These are phyloP conservation scores for Backusella mclennaniae DNA, from an alignment of 192 early-diverging fungal genomes.

Conservation along the genomic window DNA sequence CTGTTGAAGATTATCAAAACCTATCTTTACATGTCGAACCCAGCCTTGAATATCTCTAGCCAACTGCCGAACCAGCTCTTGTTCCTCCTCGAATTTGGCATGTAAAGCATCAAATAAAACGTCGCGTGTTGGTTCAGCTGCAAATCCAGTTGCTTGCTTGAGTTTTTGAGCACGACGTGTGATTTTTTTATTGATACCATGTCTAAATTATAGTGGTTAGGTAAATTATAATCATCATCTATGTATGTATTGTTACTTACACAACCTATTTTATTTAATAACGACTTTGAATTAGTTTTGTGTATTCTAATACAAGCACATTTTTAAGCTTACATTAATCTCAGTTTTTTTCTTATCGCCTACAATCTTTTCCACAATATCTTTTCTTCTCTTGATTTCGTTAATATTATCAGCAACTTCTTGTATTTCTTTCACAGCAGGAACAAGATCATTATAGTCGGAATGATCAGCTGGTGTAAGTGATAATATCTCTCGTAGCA, in stretches of 20 bases:
- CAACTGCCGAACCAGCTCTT: conserved; percentile 15
- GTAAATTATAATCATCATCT: background rate
- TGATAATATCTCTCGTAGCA: conserved; percentile 44
- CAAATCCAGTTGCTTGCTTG: conserved; percentile 62
- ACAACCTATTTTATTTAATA: conserved; percentile 20
- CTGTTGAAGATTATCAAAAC: conserved; percentile 1
- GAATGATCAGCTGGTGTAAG: conserved; percentile 52
- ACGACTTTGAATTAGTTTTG: background rate
- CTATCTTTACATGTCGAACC: conserved; percentile 15
- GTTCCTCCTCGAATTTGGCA: conserved; percentile 15
- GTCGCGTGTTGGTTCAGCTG: conserved; percentile 20
- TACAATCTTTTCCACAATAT: conserved; percentile 81
- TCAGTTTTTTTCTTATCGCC: conserved; percentile 65
- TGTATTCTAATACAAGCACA: background rate
- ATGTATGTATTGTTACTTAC: conserved; percentile 11
- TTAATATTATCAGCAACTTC: conserved; percentile 76
- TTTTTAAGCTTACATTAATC: conserved; percentile 51
- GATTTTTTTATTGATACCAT: conserved; percentile 70
- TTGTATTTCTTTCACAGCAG: conserved; percentile 49
- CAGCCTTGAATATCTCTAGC: conserved; percentile 18
- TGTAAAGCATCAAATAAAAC: conserved; percentile 10
- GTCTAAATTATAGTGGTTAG: conserved; percentile 39
- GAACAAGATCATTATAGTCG: conserved; percentile 52
- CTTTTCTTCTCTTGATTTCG: conserved; percentile 78
- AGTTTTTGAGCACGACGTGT: conserved; percentile 61